Conservation (phyloP, 306 rosid species). For the Vicia faba region DNA sequence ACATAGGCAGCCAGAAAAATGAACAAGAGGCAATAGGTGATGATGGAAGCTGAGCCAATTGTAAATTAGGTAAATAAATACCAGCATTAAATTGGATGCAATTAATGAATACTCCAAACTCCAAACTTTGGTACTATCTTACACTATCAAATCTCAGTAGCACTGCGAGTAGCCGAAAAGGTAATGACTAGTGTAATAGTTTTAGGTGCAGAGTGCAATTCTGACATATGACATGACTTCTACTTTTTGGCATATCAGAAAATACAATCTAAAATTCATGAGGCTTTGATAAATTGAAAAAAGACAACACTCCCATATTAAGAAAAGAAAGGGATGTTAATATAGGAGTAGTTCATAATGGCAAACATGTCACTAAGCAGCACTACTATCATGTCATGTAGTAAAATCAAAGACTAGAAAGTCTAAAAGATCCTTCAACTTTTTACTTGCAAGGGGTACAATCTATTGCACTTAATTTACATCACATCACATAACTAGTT, state of each 20-base stretch:
- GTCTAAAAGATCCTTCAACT: background rate
- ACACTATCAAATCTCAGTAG: constrained; percentile 35
- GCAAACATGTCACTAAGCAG: constrained; percentile 33
- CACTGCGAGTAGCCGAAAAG: constrained; percentile 38
- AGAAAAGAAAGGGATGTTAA: constrained; percentile 24
- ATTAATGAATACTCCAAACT: constrained; percentile 29
- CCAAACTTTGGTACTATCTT: constrained; percentile 24
- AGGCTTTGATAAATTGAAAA: constrained; percentile 4
- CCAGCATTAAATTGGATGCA: constrained; percentile 25
- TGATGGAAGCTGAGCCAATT: constrained; percentile 39
- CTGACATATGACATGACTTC: constrained; percentile 36
- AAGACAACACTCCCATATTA: constrained; percentile 6
- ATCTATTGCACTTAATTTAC: constrained; percentile 34
- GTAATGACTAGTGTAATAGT: constrained; percentile 29
- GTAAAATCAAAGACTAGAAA: background rate
- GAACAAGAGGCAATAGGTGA: constrained; percentile 16
- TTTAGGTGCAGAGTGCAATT: no score
- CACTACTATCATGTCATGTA: constrained; percentile 20
- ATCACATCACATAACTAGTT: constrained; percentile 25
- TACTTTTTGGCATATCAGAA: constrained; percentile 42
- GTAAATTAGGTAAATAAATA: no score
- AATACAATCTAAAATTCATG: constrained; percentile 22
- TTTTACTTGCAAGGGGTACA: constrained; percentile 16
- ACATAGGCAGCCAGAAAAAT: constrained; percentile 7
- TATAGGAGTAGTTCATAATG: constrained; percentile 36